Base-by-base conservation (phyloP, 441 rosid species). In the Erysimum cheiri region DNA sequence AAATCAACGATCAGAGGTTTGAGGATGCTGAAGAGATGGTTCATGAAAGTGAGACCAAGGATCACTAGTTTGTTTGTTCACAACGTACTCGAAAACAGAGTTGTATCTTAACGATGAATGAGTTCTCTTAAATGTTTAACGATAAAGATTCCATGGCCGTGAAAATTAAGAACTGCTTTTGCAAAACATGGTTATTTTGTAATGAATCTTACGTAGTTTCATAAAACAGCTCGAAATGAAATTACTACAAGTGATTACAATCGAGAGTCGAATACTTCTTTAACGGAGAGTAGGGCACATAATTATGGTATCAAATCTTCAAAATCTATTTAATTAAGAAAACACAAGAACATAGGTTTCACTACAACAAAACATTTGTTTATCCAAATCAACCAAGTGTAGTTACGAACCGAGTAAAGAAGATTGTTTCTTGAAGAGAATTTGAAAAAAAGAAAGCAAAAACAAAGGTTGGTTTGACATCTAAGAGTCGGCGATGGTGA, bases 21-120 rank as follows among this genome's bases (percentile, higher is more conserved):
- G 96, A 89, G 44, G 98, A 94, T 77, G 97, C 97, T 0, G 97
- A 94, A 54, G 98, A 89, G 87, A 87, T 80, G 91, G 87, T 82
- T 22, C 85, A 78, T 47, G 85, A 75, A 19, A 77, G 60, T 49
- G 76, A 79, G 63, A 15, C 64, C 47, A 70, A 64, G 19, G 28
- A 71, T 19, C 80, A 43, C 53, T 70, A 70, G 60, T 24, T 24
- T 58, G 60, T 24, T 24, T 58, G 5, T 22, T 32, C 24, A 26
- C 64, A 14, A 41, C 29, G 68, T 24, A 41, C 12, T 49, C 67
- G 29, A 66, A 11, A 81, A 52, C 49, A 4, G 22, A 14, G 26
- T 33, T 19, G n/a, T 9, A 13, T 22, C 1, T 22, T 48, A 46
- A 46, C 5, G 12, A 22, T 60, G 43, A 9, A 13, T 6, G 17